phyloP scores from a whole-genome alignment of 2,329 filamentous ascomycete genomes.

The Cercospora citrullina region DNA sequence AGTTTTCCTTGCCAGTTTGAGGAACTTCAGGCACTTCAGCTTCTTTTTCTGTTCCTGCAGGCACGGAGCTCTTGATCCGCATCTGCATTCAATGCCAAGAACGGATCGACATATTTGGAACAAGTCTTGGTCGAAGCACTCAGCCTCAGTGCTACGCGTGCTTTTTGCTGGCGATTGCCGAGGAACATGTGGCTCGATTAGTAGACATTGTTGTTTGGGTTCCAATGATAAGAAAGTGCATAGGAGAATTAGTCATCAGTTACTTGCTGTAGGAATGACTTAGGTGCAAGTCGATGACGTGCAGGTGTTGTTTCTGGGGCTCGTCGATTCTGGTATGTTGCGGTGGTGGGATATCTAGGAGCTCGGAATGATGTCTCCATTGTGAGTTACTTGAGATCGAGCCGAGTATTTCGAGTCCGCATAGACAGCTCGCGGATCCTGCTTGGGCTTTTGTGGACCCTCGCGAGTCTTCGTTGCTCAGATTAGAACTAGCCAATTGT shows the following conservation, averaged over 20 bases:
- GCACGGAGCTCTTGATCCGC: neutral
- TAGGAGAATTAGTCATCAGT: neutral
- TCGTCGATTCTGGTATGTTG: neutral
- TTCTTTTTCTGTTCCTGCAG: neutral
- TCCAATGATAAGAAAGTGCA: too few species aligned
- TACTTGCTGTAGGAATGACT: too few species aligned
- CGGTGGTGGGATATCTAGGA: neutral
- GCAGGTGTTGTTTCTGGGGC: neutral
- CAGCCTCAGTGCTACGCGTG: neutral
- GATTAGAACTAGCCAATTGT: too few species aligned
- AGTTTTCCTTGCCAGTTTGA: neutral
- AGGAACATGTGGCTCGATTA: neutral
- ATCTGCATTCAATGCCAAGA: neutral
- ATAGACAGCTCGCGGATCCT: neutral
- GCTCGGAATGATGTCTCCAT: neutral
- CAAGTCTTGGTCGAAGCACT: neutral
- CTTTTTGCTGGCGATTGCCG: neutral
- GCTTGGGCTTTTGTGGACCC: too few species aligned
- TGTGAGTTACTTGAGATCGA: neutral
- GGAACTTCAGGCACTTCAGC: too few species aligned
- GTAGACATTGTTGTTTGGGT: neutral
- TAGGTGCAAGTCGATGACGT: neutral
- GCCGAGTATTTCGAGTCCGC: too few species aligned
- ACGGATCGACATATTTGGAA: neutral
- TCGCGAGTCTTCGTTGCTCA: too few species aligned